Evolutionary conservation across 495 filamentous ascomycete genomes (phyloP).

Genomic region (Stereocaulon alpinum): DNA sequence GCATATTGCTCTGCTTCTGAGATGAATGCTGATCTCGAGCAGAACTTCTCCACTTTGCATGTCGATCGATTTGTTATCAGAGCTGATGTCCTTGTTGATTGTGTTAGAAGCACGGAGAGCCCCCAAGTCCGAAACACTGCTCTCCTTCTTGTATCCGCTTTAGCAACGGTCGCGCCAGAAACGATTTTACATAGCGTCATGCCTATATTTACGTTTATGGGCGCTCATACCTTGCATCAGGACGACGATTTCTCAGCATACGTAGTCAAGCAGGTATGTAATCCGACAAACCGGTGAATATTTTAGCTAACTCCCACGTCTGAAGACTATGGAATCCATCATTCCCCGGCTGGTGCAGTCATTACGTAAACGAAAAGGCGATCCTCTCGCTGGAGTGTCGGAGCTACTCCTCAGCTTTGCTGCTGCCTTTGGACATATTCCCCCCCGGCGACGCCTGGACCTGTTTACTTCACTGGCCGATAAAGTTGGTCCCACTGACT

Average conservation of each 20-base stretch:
- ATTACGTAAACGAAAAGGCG: constrained; percentile 64
- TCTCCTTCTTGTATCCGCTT: constrained; percentile 71
- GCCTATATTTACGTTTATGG: constrained; percentile 99
- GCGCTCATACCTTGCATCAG: constrained; percentile 73
- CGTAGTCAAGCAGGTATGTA: constrained; percentile 57
- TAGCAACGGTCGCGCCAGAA: constrained; percentile 78
- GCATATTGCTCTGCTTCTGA: background rate
- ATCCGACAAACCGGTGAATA: background rate
- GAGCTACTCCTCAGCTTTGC: constrained; percentile 87
- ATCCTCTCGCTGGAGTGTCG: constrained; percentile 65
- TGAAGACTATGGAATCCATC: constrained; percentile 72
- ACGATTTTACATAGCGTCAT: constrained; percentile 90
- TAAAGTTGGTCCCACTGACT: constrained; percentile 74
- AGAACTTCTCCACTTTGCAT: constrained; percentile 35
- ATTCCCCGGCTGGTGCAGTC: constrained; percentile 85
- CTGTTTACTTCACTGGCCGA: constrained; percentile 69
- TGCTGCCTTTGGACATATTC: constrained; percentile 90
- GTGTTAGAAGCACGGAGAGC: constrained; percentile 76
- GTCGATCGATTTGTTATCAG: constrained; percentile 67
- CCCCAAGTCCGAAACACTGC: constrained; percentile 87
- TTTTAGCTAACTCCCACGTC: too few species aligned
- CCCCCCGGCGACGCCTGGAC: constrained; percentile 65
- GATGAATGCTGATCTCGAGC: constrained; percentile 1
- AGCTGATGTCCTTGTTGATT: constrained; percentile 80
- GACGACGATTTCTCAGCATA: constrained; percentile 92